These are phyloP conservation scores for Cicer yamashitae DNA, from an alignment of 306 rosid genomes.

Conservation along the genomic window DNA sequence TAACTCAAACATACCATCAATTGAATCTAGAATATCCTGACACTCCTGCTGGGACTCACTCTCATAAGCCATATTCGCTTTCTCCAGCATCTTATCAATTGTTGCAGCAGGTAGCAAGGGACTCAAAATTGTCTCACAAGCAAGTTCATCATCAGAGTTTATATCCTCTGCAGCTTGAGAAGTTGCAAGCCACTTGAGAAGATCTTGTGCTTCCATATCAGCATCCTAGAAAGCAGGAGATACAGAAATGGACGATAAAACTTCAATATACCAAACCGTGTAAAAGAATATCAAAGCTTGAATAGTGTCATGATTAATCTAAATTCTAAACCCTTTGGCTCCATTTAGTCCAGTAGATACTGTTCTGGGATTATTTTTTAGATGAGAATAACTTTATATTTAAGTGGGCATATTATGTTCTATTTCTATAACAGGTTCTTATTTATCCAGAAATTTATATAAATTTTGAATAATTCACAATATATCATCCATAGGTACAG, in stretches of 20 bases:
- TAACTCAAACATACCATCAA: constrained; percentile 63
- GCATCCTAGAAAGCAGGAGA: constrained; percentile 57
- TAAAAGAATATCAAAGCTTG: constrained; percentile 31
- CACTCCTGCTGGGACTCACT: constrained; percentile 93
- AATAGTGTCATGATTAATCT: constrained; percentile 34
- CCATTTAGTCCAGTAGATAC: constrained; percentile 10
- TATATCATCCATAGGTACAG: background rate
- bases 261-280: constrained; percentile 21
- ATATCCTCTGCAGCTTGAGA: constrained; percentile 82
- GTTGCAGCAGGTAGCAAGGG: constrained; percentile 79
- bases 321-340: constrained; percentile 29
- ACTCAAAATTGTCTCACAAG: constrained; percentile 72
- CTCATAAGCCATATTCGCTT: constrained; percentile 76
- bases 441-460: background rate
- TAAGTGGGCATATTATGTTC: background rate
- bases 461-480: background rate
- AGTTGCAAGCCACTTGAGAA: constrained; percentile 85
- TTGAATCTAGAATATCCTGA: constrained; percentile 91
- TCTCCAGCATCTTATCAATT: constrained; percentile 77
- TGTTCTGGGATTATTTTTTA: constrained; percentile 8
- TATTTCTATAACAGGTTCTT: constrained; percentile 12
- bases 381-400: constrained; percentile 18
- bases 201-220: constrained; percentile 73
- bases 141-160: constrained; percentile 87
- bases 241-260: constrained; percentile 36